Conservation (phyloP, 2,329 filamentous ascomycete genomes). For the Colletotrichum tamarilloi region DNA sequence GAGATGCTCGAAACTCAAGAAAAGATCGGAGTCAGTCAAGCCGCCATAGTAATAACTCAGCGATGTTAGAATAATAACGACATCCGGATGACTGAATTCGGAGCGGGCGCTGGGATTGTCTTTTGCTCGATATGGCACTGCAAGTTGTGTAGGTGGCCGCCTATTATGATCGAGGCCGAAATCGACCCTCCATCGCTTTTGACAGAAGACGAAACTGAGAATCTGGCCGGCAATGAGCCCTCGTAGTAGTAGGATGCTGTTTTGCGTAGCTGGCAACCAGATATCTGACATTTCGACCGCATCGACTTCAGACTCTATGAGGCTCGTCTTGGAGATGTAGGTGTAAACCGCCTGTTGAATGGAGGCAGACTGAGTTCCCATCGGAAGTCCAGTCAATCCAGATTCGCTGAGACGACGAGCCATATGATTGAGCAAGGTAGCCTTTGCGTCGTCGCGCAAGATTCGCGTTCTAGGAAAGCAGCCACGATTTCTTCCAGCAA, state of each 20-base stretch:
- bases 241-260: slow-evolving; percentile 59
- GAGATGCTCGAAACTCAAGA: slow-evolving; percentile 58
- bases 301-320: slow-evolving; percentile 44
- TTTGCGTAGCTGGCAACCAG: slow-evolving; percentile 48
- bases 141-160: slow-evolving; percentile 55
- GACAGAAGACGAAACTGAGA: slow-evolving; percentile 61
- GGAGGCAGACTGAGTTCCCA: slow-evolving; percentile 46
- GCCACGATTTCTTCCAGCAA: background rate
- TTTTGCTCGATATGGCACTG: slow-evolving; percentile 71
- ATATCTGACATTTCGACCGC: slow-evolving; percentile 49
- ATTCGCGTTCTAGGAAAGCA: slow-evolving; percentile 42
- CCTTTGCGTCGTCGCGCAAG: slow-evolving; percentile 47
- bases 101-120: slow-evolving; percentile 65
- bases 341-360: slow-evolving; percentile 46
- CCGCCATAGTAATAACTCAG: slow-evolving; percentile 69
- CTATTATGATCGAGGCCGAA: slow-evolving; percentile 65
- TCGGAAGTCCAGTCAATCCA: slow-evolving; percentile 55
- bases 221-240: slow-evolving; percentile 68
- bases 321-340: slow-evolving; percentile 56
- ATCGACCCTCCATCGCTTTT: slow-evolving; percentile 74
- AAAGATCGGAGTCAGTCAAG: slow-evolving; percentile 61
- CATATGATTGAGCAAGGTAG: slow-evolving; percentile 45
- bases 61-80: slow-evolving; percentile 65
- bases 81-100: slow-evolving; percentile 73
- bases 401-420: slow-evolving; percentile 53